These are phyloP conservation scores for Hyaloperonospora brassicae DNA, from an alignment of 352 stramenopile genomes.

Conservation along the genomic window DNA sequence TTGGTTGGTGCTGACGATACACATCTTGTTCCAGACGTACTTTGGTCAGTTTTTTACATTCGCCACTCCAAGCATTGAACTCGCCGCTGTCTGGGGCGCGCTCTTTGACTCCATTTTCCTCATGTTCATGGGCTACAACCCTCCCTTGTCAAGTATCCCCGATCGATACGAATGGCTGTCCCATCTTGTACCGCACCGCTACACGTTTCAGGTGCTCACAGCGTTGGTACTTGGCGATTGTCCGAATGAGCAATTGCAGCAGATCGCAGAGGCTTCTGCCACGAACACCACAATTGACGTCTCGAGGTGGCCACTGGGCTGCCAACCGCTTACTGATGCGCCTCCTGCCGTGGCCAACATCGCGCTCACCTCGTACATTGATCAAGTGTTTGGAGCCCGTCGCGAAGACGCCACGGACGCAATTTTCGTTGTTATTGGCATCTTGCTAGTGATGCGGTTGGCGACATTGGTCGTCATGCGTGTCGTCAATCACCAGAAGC, in stretches of 20 bases:
- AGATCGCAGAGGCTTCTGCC: slow-evolving; percentile 20
- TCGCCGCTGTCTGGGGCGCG: slow-evolving; percentile 34
- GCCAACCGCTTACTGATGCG: slow-evolving; percentile 40
- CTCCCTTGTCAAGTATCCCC: slow-evolving; percentile 33
- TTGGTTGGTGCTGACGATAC: slow-evolving; percentile 32
- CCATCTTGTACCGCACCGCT: slow-evolving; percentile 33
- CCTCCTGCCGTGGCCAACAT: slow-evolving; percentile 34
- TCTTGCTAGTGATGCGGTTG: slow-evolving; percentile 44
- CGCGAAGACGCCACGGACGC: slow-evolving; percentile 38
- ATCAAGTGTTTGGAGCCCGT: slow-evolving; percentile 46
- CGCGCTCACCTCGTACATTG: slow-evolving; percentile 50
- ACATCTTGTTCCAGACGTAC: slow-evolving; percentile 40
- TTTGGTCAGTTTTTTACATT: slow-evolving; percentile 65
- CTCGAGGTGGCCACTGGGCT: slow-evolving; percentile 38
- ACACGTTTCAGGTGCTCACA: slow-evolving; percentile 32
- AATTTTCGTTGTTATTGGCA: slow-evolving; percentile 39
- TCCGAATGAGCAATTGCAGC: slow-evolving; percentile 23
- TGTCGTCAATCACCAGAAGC: slow-evolving; percentile 57
- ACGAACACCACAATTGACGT: slow-evolving; percentile 26
- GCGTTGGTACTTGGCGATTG: slow-evolving; percentile 40
- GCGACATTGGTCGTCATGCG: slow-evolving; percentile 46
- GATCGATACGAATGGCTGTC: slow-evolving; percentile 44
- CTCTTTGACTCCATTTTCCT: slow-evolving; percentile 47
- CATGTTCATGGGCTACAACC: slow-evolving; percentile 49
- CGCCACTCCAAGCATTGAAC: slow-evolving; percentile 35